Evolutionary conservation across 1,284 basidiomycete genomes (phyloP).

Genomic region (Athelia sp.): DNA sequence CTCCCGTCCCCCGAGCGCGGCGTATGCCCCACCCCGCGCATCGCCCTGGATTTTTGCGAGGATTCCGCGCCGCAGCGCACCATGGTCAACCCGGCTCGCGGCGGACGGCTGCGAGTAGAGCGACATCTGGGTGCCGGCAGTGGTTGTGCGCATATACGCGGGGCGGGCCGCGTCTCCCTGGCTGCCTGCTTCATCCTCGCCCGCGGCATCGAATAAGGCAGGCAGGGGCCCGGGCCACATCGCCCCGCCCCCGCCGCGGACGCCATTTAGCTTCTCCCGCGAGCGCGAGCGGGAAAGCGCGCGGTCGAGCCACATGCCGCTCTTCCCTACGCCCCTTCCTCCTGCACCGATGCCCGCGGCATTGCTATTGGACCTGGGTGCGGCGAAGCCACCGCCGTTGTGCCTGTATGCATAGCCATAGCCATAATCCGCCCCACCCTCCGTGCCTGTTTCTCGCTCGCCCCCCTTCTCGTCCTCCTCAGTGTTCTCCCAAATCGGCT

Average conservation of each 20-base stretch:
- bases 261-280: constrained; percentile 1
- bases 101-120: not conserved
- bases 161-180: too few relatives aligned
- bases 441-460: too few relatives aligned
- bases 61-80: constrained; percentile 26
- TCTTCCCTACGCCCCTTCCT: constrained; percentile 13
- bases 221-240: not conserved
- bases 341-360: constrained; percentile 7
- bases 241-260: not conserved
- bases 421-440: too few relatives aligned
- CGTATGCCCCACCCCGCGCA: not conserved
- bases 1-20: too few relatives aligned
- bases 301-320: constrained; percentile 13
- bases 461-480: too few relatives aligned
- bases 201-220: too few relatives aligned
- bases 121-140: not conserved
- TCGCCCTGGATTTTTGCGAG: constrained; percentile 22
- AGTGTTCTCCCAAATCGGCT: too few relatives aligned
- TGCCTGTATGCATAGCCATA: too few relatives aligned
- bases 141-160: too few relatives aligned
- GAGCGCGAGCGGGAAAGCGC: constrained; percentile 7
- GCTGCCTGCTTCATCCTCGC: too few relatives aligned
- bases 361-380: constrained; percentile 11
- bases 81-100: constrained; percentile 10
- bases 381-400: too few relatives aligned